Evolutionary conservation across 2,329 filamentous ascomycete genomes (phyloP).

Genomic region (Akanthomyces dipterigenus): DNA sequence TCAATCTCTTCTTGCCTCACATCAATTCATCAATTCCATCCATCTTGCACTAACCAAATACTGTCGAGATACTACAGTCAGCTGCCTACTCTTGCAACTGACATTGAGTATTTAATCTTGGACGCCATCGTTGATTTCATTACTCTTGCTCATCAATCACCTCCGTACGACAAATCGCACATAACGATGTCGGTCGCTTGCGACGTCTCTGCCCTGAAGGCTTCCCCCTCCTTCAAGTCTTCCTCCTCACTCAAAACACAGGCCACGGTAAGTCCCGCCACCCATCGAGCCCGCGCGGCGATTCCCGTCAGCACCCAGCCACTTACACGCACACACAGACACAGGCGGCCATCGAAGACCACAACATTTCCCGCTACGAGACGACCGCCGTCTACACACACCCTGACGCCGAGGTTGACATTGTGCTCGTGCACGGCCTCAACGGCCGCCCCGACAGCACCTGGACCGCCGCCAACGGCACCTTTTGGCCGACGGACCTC

Average conservation of each 20-base stretch:
- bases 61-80: background rate
- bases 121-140: background rate
- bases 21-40: background rate
- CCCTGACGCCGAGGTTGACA: constrained; percentile 52
- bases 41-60: background rate
- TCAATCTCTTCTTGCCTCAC: background rate
- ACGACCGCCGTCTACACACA: constrained; percentile 53
- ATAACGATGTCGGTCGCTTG: background rate
- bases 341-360: constrained; percentile 28
- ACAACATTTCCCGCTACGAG: constrained; percentile 41
- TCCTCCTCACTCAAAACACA: background rate
- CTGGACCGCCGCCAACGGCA: constrained; percentile 50
- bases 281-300: background rate
- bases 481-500: constrained; percentile 65
- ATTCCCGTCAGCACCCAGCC: background rate
- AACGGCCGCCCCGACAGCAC: constrained; percentile 60
- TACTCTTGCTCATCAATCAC: background rate
- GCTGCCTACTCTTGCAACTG: background rate
- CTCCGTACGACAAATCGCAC: background rate
- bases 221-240: background rate
- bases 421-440: constrained; percentile 65
- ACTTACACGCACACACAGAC: background rate
- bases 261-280: constrained; percentile 3
- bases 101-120: background rate
- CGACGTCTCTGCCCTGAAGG: background rate